Base-by-base conservation (phyloP, 805 yeast genomes). In the Candida parachauliodes region DNA sequence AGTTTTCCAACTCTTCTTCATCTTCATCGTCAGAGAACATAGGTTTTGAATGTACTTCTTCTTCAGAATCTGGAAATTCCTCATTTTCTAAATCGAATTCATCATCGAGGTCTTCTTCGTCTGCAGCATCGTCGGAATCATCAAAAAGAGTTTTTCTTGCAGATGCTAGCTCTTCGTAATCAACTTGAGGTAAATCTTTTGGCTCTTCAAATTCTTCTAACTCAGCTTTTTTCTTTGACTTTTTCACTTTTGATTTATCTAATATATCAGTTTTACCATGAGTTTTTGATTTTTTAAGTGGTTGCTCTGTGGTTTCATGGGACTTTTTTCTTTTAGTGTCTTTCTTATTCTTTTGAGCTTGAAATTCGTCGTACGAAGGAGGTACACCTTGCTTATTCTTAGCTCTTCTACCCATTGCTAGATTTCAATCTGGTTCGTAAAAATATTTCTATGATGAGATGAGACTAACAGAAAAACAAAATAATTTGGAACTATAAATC, bases 311-410 rank as follows among this genome's bases (percentile, higher is more conserved):
- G n/a, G 35, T 47, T 12, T 30, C 35, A 11, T 20, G 21, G 14
- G 35, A 14, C 51, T 55, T 56, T 52, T 55, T 63, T 41, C 60
- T 59, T 42, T 55, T 60, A 24, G 46, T 46, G 36, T 67, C 70
- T 51, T 65, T 76, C 44, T 73, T 72, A 22, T 48, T 53, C 47
- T 59, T 64, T 20, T 49, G 50, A 11, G 61, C 62, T 48, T 78
- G 78, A 59, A 89, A 81, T 54, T 91, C 96, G 31, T 91, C 98
- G 45, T 81, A 69, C 5, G 88, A 58, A 24, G 96, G 96, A 49
- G 98, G 98, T 42, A 76, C 85, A 32, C 88, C 93, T 68, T 91
- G 98, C 72, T 87, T 91, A 54, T 87, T 83, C 64, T 83, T 88
- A 42, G 87, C 86, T 70, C 86, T 82, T 77, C 96, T 83, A 60